phyloP scores from a whole-genome alignment of 23 red algal species.

The Gracilaria gracilis region DNA sequence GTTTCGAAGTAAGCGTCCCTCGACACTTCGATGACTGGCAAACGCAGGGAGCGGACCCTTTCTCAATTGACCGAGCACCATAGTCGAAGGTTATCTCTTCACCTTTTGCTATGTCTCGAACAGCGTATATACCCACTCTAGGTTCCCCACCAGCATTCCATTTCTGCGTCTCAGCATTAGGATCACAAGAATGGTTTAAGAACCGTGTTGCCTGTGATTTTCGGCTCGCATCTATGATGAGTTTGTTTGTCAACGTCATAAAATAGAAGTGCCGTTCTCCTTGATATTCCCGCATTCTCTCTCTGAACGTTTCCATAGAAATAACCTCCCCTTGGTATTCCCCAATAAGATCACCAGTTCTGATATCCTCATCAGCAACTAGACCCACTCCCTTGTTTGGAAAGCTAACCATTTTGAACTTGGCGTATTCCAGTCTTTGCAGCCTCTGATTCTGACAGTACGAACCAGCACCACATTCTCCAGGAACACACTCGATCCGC shows the following conservation, averaged over 20 bases:
- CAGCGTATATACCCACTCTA: conserved; percentile 89
- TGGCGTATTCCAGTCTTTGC: conserved; percentile 74
- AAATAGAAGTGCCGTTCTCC: conserved; percentile 96
- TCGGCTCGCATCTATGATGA: conserved; percentile 89
- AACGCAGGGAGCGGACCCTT: conserved; percentile 52
- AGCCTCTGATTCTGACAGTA: conserved; percentile 92
- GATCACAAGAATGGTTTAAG: conserved; percentile 95
- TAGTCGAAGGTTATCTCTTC: conserved; percentile 98
- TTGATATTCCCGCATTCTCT: conserved; percentile 75
- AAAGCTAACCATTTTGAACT: conserved; percentile 52
- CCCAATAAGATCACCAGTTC: conserved; percentile 79
- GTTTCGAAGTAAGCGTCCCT: conserved; percentile 42
- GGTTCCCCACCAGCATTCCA: conserved; percentile 92
- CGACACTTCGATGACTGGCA: conserved; percentile 61
- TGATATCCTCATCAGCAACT: conserved; percentile 60
- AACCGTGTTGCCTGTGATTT: conserved; percentile 84
- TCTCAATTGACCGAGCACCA: conserved; percentile 58
- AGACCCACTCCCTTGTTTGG: conserved; percentile 80
- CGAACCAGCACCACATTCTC: conserved; percentile 70
- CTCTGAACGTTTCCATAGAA: conserved; percentile 63
- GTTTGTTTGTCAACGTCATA: conserved; percentile 86
- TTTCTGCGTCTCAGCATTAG: conserved; percentile 92
- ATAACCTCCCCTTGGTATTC: conserved; percentile 98
- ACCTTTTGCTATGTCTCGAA: conserved; percentile 68
- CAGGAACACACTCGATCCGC: conserved; percentile 82